phyloP scores from a whole-genome alignment of 2,329 filamentous ascomycete species.

The Xylariaceae sp. region DNA sequence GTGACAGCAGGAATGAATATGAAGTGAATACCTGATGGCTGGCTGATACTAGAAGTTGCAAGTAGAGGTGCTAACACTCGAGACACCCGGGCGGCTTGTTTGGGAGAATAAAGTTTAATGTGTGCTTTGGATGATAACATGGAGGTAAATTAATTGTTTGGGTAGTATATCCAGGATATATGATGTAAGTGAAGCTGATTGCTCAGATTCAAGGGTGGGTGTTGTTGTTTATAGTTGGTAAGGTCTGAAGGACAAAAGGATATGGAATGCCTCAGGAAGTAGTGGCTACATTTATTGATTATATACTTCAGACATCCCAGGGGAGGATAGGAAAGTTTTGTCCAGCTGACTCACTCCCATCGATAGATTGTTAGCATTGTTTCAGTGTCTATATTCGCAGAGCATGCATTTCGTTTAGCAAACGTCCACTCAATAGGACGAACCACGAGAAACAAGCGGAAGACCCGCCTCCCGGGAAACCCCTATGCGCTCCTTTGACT shows the following conservation, averaged over 20 bases:
- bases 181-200: not conserved
- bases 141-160: conserved; percentile 5
- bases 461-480: no score
- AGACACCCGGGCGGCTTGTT: conserved; percentile 29
- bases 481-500: no score
- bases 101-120: conserved; percentile 29
- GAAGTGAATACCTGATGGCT: conserved; percentile 28
- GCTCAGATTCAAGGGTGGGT: not conserved
- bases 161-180: conserved; percentile 6
- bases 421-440: conserved; percentile 8
- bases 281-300: not conserved
- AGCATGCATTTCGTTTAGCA: conserved; percentile 14
- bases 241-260: conserved; percentile 6
- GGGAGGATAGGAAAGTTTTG: conserved; percentile 1
- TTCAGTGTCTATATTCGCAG: not conserved
- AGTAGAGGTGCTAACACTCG: conserved; percentile 23
- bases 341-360: not conserved
- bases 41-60: conserved; percentile 18
- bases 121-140: conserved; percentile 32
- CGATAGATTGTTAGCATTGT: not conserved
- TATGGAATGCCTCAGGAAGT: not conserved
- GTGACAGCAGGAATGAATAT: conserved; percentile 22
- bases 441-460: no score
- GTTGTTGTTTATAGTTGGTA: conserved; percentile 4
- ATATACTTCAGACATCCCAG: not conserved